Percentiles rank a stretch among this genome's conserved stretches.
These are phyloP conservation scores for Schwanniomyces occidentalis DNA, from an alignment of 805 yeast genomes.

Conservation along the genomic window DNA sequence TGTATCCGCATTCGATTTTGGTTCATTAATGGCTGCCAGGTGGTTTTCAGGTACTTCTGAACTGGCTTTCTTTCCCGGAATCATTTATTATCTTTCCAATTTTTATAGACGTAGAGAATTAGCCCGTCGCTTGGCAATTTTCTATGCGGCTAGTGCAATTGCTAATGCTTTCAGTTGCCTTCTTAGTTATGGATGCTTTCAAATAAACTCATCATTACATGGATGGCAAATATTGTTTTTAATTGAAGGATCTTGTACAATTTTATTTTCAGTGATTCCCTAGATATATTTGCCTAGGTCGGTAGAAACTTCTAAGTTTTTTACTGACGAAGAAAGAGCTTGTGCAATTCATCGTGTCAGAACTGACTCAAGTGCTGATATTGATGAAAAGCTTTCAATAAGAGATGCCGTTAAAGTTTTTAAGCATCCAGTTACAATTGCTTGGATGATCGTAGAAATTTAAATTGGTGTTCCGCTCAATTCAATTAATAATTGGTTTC, in stretches of 20 bases:
- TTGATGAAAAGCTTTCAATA: constrained; percentile 34
- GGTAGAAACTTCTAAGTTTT: constrained; percentile 33
- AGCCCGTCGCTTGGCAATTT: constrained; percentile 35
- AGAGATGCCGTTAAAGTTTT: constrained; percentile 45
- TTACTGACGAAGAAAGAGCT: constrained; percentile 41
- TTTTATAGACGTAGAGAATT: constrained; percentile 40
- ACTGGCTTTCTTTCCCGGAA: constrained; percentile 40
- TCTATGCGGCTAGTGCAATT: constrained; percentile 35
- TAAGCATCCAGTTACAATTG: constrained; percentile 43
- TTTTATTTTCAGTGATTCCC: constrained; percentile 31
- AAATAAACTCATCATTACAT: constrained; percentile 33
- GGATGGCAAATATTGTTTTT: constrained; percentile 53
- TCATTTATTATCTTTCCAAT: constrained; percentile 35
- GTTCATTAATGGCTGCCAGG: constrained; percentile 33
- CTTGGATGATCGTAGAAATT: constrained; percentile 47
- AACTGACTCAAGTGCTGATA: constrained; percentile 47
- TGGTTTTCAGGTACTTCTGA: constrained; percentile 40
- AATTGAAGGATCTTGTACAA: constrained; percentile 45
- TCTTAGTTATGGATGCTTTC: constrained; percentile 35
- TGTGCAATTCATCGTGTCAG: constrained; percentile 40
- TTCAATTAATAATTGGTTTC: constrained; percentile 51
- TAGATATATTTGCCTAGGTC: constrained; percentile 38
- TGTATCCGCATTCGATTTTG: constrained; percentile 42
- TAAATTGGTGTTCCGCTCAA: constrained; percentile 50
- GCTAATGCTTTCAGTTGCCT: constrained; percentile 41